A percentile compares a stretch with the other conserved stretches of the same genome.
phyloP scores from a whole-genome alignment of 2,329 filamentous ascomycete species.

The Cladosporium cucumerinum region DNA sequence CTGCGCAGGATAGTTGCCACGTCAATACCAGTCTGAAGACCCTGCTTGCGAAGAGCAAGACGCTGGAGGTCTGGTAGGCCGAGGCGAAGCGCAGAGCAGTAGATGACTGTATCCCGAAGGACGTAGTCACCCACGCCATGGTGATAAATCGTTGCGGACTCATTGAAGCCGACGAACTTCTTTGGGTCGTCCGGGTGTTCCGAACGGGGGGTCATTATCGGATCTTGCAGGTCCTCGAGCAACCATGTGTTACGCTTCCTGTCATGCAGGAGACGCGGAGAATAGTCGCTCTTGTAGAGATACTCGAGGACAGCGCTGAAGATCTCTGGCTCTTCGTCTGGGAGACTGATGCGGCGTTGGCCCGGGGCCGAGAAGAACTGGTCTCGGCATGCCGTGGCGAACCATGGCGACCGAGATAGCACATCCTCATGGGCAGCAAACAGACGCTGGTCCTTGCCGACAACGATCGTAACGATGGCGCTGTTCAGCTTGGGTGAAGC shows the following conservation, averaged over 20 bases:
- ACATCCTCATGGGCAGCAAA: slow-evolving; percentile 96
- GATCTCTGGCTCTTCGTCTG: slow-evolving; percentile 81
- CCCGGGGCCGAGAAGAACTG: slow-evolving; percentile 64
- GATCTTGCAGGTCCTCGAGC: slow-evolving; percentile 65
- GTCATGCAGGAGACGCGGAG: slow-evolving; percentile 82
- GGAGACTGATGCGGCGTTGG: slow-evolving; percentile 73
- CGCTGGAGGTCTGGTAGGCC: slow-evolving; percentile 89
- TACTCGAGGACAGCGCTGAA: slow-evolving; percentile 94
- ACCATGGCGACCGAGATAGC: slow-evolving; percentile 79
- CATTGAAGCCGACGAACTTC: slow-evolving; percentile 53
- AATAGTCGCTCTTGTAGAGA: slow-evolving; percentile 96
- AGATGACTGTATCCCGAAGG: slow-evolving; percentile 89
- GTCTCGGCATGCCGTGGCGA: slow-evolving; percentile 58
- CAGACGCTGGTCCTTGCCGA: slow-evolving; percentile 79
- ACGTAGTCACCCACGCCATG: slow-evolving; percentile 70
- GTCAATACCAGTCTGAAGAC: slow-evolving; percentile 86
- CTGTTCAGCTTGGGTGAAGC: slow-evolving; percentile 53
- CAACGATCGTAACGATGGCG: slow-evolving; percentile 81
- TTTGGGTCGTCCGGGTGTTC: slow-evolving; percentile 40
- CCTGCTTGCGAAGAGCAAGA: slow-evolving; percentile 89
- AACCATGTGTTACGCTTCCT: slow-evolving; percentile 84
- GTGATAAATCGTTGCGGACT: slow-evolving; percentile 71
- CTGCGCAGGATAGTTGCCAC: slow-evolving; percentile 87
- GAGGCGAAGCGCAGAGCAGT: slow-evolving; percentile 88
- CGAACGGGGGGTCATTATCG: slow-evolving; percentile 32